Conservation (phyloP, 176 grass and related monocot species). For the Puya raimondii region DNA sequence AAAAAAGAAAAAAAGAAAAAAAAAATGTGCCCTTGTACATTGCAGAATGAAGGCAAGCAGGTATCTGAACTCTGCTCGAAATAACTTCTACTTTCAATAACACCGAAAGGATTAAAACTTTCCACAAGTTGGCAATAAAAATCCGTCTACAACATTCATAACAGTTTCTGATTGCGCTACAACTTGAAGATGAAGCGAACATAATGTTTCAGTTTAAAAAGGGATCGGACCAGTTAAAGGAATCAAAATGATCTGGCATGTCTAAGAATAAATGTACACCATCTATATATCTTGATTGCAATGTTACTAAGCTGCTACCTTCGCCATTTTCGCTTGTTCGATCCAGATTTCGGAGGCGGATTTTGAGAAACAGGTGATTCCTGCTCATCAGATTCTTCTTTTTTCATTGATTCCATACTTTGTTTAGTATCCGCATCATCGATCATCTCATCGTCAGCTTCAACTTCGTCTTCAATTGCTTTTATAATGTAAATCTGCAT, state of each 20-base stretch:
- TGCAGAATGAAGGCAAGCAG: too few relatives aligned
- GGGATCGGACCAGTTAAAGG: slow-evolving; percentile 30
- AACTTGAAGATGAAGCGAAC: not conserved
- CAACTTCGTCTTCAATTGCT: slow-evolving; percentile 38
- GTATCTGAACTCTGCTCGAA: not conserved
- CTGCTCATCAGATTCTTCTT: slow-evolving; percentile 28
- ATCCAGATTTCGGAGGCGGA: slow-evolving; percentile 9
- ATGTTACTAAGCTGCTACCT: slow-evolving; percentile 10
- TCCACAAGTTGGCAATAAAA: not conserved
- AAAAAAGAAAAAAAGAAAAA: too few relatives aligned
- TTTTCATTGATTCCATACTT: slow-evolving; percentile 13
- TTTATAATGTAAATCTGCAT: slow-evolving; percentile 86
- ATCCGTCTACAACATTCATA: not conserved
- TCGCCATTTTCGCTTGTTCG: slow-evolving; percentile 30
- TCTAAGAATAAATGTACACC: not conserved
- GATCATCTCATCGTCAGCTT: slow-evolving; percentile 27
- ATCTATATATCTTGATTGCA: slow-evolving; percentile 7
- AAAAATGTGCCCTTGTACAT: too few relatives aligned
- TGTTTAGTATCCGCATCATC: slow-evolving; percentile 9
- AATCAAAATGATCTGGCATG: slow-evolving; percentile 31
- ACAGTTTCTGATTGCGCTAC: not conserved
- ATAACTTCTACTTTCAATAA: not conserved
- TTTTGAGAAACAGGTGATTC: slow-evolving; percentile 27
- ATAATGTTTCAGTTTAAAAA: not conserved
- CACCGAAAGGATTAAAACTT: not conserved